Percentiles rank a stretch among this genome's conserved stretches.
These are phyloP conservation scores for Yamadazyma diddensiae DNA, from an alignment of 1,139 yeast genomes.

Conservation along the genomic window DNA sequence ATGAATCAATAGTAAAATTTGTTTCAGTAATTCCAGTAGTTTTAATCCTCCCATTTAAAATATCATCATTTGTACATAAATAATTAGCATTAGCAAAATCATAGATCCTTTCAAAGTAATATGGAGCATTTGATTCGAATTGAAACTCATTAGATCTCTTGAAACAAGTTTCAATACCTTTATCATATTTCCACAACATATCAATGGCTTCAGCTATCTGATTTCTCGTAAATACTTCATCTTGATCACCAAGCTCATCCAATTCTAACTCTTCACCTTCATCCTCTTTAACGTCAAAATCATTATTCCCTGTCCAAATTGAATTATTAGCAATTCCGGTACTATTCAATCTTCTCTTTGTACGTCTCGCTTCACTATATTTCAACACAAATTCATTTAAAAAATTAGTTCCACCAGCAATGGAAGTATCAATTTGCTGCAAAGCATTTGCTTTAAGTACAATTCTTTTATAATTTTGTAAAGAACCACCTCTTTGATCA, in stretches of 20 bases:
- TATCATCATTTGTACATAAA: slow-evolving; percentile 76
- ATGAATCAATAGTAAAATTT: slow-evolving; percentile 63
- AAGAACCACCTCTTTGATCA: slow-evolving; percentile 48
- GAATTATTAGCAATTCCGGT: slow-evolving; percentile 53
- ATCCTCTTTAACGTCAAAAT: slow-evolving; percentile 3
- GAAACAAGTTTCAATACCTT: slow-evolving; percentile 62
- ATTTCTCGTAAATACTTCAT: slow-evolving; percentile 17
- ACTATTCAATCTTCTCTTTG: slow-evolving; percentile 48
- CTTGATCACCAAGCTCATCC: slow-evolving; percentile 15
- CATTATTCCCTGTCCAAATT: slow-evolving; percentile 32
- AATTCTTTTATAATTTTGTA: slow-evolving; percentile 46
- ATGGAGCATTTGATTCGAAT: slow-evolving; percentile 74
- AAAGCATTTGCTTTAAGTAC: slow-evolving; percentile 58
- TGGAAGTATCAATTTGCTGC: slow-evolving; percentile 60
- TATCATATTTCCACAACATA: slow-evolving; percentile 64
- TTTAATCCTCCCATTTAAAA: slow-evolving; percentile 85
- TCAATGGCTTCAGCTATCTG: slow-evolving; percentile 68
- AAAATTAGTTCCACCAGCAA: slow-evolving; percentile 66
- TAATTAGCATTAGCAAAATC: slow-evolving; percentile 65
- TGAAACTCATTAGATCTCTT: slow-evolving; percentile 73
- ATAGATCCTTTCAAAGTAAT: slow-evolving; percentile 68
- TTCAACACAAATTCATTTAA: slow-evolving; percentile 62
- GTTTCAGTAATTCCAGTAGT: slow-evolving; percentile 96
- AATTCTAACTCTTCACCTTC: slow-evolving; percentile 9
- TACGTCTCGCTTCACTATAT: slow-evolving; percentile 55